phyloP scores from a whole-genome alignment of 306 rosid species.

The Macrotyloma uniflorum region DNA sequence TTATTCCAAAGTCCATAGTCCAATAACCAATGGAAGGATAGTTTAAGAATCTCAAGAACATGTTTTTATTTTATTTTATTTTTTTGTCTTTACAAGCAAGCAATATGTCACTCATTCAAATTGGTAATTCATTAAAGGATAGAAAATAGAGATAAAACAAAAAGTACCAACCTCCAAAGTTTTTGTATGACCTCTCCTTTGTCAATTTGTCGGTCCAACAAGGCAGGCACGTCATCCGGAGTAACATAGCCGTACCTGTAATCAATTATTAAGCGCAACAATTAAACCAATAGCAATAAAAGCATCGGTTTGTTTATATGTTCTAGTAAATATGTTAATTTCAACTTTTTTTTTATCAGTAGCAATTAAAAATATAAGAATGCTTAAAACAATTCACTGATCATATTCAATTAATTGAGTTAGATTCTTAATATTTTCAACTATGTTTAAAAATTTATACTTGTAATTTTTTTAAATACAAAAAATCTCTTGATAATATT shows the following conservation, averaged over 20 bases:
- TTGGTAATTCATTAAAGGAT: conserved; percentile 4
- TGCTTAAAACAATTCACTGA: too few species aligned
- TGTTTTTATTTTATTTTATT: neutral
- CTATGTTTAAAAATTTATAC: neutral
- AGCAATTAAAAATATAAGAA: too few species aligned
- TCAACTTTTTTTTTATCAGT: too few species aligned
- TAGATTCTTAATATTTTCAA: neutral
- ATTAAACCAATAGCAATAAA: conserved; percentile 4
- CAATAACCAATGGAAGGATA: neutral
- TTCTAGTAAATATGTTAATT: too few species aligned
- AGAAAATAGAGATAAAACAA: conserved; percentile 1
- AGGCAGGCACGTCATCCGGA: conserved; percentile 79
- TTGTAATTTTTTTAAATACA: neutral
- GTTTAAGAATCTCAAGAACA: neutral
- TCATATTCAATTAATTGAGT: too few species aligned
- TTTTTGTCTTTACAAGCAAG: neutral
- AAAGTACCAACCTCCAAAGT: conserved; percentile 79
- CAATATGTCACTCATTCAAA: conserved; percentile 10
- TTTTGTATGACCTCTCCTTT: conserved; percentile 78
- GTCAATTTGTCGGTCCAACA: conserved; percentile 84
- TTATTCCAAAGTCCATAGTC: neutral
- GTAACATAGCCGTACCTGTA: conserved; percentile 95
- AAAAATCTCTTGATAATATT: neutral
- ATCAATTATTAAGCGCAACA: conserved; percentile 14
- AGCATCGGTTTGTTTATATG: neutral